phyloP scores from a whole-genome alignment of 306 rosid genomes.

The Quercus robur region DNA sequence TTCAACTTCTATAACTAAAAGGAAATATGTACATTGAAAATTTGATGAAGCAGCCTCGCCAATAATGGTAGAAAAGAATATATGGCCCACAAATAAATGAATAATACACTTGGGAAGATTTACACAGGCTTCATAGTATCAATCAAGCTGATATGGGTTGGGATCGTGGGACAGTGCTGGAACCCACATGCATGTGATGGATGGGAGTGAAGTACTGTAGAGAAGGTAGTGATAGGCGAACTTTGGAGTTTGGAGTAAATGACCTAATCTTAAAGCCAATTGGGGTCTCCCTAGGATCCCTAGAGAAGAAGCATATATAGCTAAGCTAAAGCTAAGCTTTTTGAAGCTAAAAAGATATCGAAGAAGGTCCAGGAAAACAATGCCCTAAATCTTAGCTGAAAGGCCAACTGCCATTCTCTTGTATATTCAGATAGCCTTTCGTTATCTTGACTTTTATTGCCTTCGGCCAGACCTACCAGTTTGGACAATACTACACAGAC shows the following conservation, averaged over 20 bases:
- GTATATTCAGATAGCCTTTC: constrained; percentile 37
- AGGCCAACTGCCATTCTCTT: constrained; percentile 37
- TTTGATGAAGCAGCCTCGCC: not conserved
- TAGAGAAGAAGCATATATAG: no score
- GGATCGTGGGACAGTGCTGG: constrained; percentile 18
- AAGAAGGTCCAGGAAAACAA: constrained; percentile 18
- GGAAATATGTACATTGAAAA: no score
- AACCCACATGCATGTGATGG: constrained; percentile 33
- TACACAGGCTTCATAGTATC: not conserved
- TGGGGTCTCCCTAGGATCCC: not conserved
- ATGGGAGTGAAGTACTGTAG: not conserved
- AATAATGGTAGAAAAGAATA: no score
- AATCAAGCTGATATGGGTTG: constrained; percentile 10
- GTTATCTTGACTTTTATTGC: constrained; percentile 53
- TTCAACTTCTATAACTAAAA: no score
- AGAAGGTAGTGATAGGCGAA: constrained; percentile 5
- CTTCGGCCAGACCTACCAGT: constrained; percentile 36
- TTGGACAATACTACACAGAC: constrained; percentile 7
- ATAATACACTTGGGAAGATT: not conserved
- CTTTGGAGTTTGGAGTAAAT: constrained; percentile 11
- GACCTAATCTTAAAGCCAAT: constrained; percentile 6
- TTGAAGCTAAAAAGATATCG: no score
- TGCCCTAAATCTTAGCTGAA: constrained; percentile 34
- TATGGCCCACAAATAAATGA: not conserved
- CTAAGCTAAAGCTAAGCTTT: no score